Evolutionary conservation across 331 rosid genomes (phyloP).

Genomic region (Stylosanthes scabra): DNA sequence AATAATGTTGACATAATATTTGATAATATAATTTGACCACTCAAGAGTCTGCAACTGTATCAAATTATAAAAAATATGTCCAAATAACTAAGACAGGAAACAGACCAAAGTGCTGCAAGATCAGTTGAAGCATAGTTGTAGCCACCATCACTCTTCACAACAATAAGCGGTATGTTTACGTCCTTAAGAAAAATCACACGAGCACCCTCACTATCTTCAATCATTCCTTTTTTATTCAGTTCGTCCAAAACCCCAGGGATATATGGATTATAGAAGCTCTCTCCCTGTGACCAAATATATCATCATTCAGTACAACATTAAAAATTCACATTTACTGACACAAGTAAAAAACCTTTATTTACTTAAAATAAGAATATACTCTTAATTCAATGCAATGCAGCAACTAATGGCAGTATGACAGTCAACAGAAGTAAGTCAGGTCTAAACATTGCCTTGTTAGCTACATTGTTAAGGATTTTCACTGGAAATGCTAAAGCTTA

Average conservation of each 20-base stretch:
- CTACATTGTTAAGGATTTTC: neutral
- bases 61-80: neutral
- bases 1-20: too few species aligned
- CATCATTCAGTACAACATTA: constrained; percentile 12
- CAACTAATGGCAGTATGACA: constrained; percentile 14
- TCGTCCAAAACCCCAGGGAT: constrained; percentile 76
- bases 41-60: neutral
- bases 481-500: too few species aligned
- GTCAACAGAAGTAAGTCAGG: too few species aligned
- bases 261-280: constrained; percentile 89
- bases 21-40: too few species aligned
- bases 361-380: constrained; percentile 41
- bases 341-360: constrained; percentile 43
- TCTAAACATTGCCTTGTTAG: constrained; percentile 9
- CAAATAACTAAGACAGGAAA: constrained; percentile 13
- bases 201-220: constrained; percentile 90
- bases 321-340: constrained; percentile 13
- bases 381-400: neutral
- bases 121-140: constrained; percentile 95
- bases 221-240: constrained; percentile 63
- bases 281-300: constrained; percentile 74
- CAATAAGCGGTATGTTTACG: constrained; percentile 82
- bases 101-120: constrained; percentile 87
- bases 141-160: constrained; percentile 93
- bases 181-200: constrained; percentile 81